Evolutionary conservation across 768 basidiomycete genomes (phyloP), one percentile per base, ranked within the genome.

Genomic region (Russula foetens): DNA sequence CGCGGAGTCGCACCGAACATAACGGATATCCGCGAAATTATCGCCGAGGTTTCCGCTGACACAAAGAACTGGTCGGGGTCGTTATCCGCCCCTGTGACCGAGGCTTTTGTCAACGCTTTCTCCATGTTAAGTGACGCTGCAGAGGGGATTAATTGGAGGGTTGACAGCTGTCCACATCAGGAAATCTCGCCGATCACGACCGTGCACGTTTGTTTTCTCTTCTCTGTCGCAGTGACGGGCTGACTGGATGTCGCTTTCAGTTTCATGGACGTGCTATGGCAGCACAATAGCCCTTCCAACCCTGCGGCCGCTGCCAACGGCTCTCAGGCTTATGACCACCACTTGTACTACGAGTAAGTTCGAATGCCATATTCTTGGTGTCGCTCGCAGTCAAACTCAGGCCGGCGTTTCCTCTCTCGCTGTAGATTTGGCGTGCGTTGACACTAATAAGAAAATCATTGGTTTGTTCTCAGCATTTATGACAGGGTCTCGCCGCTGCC

Each of bases 191-290:
- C 48, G 23, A 50, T 66, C 29, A 64, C 63, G 2, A 66, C 65
- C 31, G 61, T 47, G 65, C 26, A 21, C 7, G 52, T 48, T 38
- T 50, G 45, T 38, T 17, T 31, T 4, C 35, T 35, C 6, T 35
- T 14, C 44, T 26, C 9, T 5, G 5, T 33, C 7, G n/a, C 3
- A 0, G 23, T 50, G 23, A 58, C 6, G 7, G 17, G 7, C 31
- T 43, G 6, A 43, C 21, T 11, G 14, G 2, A n/a, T 11, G 8
- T 26, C 19, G 4, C 46, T 41, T 28, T 6, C 64, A 91, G 88
- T 65, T 90, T 90, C 69, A 90, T 90, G 88, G 88, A 92, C 64
- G 67, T 87, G 49, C 83, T 81, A 60, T 92, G 90, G 90, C 90
- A 92, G 67, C 71, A 76, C 69, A 78, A 85, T 66, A 77, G 81